These are phyloP conservation scores for Prosopis cineraria DNA, from an alignment of 306 rosid genomes.

Conservation along the genomic window DNA sequence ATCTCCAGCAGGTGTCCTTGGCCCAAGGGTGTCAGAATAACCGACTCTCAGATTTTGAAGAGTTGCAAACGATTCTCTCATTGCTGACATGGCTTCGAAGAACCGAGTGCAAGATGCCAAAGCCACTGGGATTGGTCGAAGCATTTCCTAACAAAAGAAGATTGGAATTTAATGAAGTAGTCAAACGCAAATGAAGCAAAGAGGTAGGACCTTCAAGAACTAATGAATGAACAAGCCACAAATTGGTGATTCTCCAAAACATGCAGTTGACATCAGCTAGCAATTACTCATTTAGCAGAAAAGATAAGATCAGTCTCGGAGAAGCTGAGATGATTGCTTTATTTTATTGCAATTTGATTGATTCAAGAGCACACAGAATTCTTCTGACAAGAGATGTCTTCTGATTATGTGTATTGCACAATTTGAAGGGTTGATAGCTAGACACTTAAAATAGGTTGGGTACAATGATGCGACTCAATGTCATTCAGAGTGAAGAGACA, in stretches of 20 bases:
- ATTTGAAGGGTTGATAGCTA: neutral
- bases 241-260: neutral
- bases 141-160: slow-evolving; percentile 72
- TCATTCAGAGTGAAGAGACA: neutral
- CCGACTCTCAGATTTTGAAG: slow-evolving; percentile 87
- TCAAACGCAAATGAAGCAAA: slow-evolving; percentile 7
- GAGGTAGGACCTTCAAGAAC: neutral
- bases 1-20: slow-evolving; percentile 61
- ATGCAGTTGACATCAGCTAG: neutral
- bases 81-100: slow-evolving; percentile 98
- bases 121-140: slow-evolving; percentile 94
- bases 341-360: neutral
- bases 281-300: neutral
- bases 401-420: neutral
- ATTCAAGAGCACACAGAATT: neutral
- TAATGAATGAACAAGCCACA: neutral
- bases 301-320: neutral
- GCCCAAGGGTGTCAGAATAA: slow-evolving; percentile 48
- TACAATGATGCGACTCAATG: neutral
- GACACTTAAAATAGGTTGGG: neutral
- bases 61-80: slow-evolving; percentile 90
- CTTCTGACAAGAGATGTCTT: neutral
- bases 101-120: slow-evolving; percentile 93
- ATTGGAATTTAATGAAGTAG: neutral
- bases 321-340: neutral